These are phyloP conservation scores for Coffea canephora DNA, from an alignment of 257 asterid genomes.

Conservation along the genomic window DNA sequence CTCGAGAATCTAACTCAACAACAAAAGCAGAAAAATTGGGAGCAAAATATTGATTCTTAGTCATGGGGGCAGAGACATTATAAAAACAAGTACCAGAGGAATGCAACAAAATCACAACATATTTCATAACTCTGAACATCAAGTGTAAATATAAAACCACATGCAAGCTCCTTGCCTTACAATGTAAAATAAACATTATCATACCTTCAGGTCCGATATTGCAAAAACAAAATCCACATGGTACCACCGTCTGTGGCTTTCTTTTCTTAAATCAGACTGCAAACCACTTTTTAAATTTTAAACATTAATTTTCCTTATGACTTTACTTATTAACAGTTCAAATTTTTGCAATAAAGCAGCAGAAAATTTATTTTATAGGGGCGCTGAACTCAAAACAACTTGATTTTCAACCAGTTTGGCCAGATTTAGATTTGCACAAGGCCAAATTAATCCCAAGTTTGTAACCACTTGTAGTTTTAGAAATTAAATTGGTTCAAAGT, in stretches of 20 bases:
- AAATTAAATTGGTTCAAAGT: not conserved
- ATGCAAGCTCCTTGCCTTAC: not conserved
- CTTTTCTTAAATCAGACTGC: not conserved
- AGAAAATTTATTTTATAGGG: no score
- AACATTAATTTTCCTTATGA: not conserved
- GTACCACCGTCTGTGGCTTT: not conserved
- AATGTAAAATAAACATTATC: not conserved
- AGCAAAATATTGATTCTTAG: not conserved
- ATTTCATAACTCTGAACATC: not conserved
- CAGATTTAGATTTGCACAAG: not conserved
- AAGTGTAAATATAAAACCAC: not conserved
- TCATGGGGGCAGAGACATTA: not conserved
- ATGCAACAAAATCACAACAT: not conserved
- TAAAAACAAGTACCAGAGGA: not conserved
- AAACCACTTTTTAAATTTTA: not conserved
- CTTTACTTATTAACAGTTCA: not conserved
- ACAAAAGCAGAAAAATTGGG: not conserved
- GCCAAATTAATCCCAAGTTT: not conserved
- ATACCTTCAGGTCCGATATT: not conserved
- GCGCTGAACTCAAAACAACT: not conserved
- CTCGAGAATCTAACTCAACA: not conserved
- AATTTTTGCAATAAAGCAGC: not conserved
- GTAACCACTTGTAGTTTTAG: not conserved
- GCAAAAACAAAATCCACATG: not conserved
- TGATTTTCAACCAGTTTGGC: not conserved